A percentile compares a stretch with the other conserved stretches of the same genome.
phyloP scores from a whole-genome alignment of 169 alveolate genomes.

The Prorocentrum cordatum region DNA sequence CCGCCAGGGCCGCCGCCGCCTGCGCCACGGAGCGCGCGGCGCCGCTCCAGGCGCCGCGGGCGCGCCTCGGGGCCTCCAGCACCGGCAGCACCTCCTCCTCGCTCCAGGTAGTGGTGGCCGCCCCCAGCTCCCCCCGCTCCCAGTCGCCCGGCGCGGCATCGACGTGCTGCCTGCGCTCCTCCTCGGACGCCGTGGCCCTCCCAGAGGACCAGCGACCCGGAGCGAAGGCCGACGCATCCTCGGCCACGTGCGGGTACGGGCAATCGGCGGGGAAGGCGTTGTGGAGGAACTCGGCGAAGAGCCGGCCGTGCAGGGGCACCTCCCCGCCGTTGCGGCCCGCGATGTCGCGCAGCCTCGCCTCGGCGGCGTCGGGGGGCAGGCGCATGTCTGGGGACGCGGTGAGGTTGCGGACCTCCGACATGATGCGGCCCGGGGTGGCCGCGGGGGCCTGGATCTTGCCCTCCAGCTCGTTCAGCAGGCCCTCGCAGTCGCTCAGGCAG shows the following conservation, averaged over 20 bases:
- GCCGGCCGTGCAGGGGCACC: slow-evolving; percentile 44
- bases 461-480: slow-evolving; percentile 43
- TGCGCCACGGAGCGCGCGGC: too few relatives aligned
- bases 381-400: slow-evolving; percentile 15
- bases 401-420: not conserved
- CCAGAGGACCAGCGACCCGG: slow-evolving; percentile 6
- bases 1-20: too few relatives aligned
- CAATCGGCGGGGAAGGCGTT: slow-evolving; percentile 40
- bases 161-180: too few relatives aligned
- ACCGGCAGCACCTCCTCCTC: too few relatives aligned
- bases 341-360: not conserved
- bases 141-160: too few relatives aligned
- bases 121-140: too few relatives aligned
- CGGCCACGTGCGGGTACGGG: slow-evolving; percentile 13
- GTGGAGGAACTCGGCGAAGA: slow-evolving; percentile 30
- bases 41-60: too few relatives aligned
- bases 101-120: too few relatives aligned
- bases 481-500: slow-evolving; percentile 54
- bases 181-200: too few relatives aligned
- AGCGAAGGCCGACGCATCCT: slow-evolving; percentile 1
- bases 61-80: too few relatives aligned
- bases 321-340: slow-evolving; percentile 21
- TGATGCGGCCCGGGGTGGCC: not conserved
- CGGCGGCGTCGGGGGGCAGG: not conserved
- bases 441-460: slow-evolving; percentile 20